These are phyloP conservation scores for Cystofilobasidium macerans DNA, from an alignment of 768 basidiomycete species.

Conservation along the genomic window DNA sequence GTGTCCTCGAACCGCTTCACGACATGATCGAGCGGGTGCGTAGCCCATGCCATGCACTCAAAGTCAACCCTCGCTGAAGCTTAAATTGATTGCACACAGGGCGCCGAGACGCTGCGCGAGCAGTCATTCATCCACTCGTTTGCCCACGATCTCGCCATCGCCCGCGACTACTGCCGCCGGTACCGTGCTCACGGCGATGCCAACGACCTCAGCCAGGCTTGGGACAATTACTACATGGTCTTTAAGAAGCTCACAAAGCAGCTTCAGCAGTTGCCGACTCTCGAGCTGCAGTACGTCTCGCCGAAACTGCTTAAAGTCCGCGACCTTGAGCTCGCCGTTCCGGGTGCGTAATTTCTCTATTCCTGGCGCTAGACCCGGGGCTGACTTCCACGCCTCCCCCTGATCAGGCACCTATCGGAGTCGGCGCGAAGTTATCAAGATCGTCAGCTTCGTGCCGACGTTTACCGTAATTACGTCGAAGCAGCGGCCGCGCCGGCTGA, in stretches of 20 bases:
- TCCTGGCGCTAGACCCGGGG: not conserved
- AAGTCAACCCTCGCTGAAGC: too few relatives aligned
- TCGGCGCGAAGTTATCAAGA: constrained; percentile 69
- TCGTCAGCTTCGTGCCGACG: constrained; percentile 74
- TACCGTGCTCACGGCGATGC: constrained; percentile 78
- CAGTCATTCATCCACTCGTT: constrained; percentile 90
- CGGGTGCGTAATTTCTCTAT: constrained; percentile 48
- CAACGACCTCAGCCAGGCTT: constrained; percentile 85
- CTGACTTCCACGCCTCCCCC: constrained; percentile 1
- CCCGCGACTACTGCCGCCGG: constrained; percentile 76
- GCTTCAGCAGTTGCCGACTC: constrained; percentile 68
- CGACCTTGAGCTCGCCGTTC: constrained; percentile 88
- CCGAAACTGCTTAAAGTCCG: constrained; percentile 78
- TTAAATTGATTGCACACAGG: too few relatives aligned
- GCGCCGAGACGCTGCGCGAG: constrained; percentile 85
- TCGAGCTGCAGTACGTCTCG: constrained; percentile 95
- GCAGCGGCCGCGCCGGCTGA: constrained; percentile 82
- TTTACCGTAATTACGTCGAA: constrained; percentile 91
- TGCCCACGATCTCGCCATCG: constrained; percentile 81
- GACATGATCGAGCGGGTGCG: constrained; percentile 70
- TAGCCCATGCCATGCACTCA: constrained; percentile 35
- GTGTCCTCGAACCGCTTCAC: constrained; percentile 79
- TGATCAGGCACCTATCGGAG: constrained; percentile 75
- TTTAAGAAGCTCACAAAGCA: constrained; percentile 96
- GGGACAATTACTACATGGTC: constrained; percentile 97